Evolutionary conservation across 768 basidiomycete genomes (phyloP).

Genomic region (Tylopilus vinaceipallidus): DNA sequence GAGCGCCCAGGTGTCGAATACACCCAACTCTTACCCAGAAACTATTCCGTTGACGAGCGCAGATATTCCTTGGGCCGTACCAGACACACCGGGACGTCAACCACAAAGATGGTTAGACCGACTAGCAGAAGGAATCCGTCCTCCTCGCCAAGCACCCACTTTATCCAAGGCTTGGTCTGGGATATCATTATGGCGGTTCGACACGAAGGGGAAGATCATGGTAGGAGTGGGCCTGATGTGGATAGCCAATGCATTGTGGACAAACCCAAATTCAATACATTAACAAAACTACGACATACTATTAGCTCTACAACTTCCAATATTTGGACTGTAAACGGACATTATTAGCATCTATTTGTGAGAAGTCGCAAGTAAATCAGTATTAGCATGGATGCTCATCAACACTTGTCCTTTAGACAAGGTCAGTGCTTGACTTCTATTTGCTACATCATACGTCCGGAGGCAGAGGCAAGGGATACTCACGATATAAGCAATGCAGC

Average conservation of each 20-base stretch:
- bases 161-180: constrained; percentile 32
- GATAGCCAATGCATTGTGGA: constrained; percentile 64
- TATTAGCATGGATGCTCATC: constrained; percentile 92
- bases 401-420: constrained; percentile 68
- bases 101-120: constrained; percentile 51
- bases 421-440: constrained; percentile 93
- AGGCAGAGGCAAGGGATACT: constrained; percentile 26
- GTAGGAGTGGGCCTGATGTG: constrained; percentile 52
- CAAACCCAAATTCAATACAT: constrained; percentile 26
- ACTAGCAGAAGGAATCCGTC: constrained; percentile 36
- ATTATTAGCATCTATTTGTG: constrained; percentile 20
- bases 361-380: constrained; percentile 42
- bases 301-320: background rate
- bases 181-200: constrained; percentile 34
- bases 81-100: constrained; percentile 39
- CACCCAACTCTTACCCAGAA: constrained; percentile 2
- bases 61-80: constrained; percentile 20
- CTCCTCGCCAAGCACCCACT: constrained; percentile 17
- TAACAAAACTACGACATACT: background rate
- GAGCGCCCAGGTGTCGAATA: background rate
- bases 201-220: constrained; percentile 42
- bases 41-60: constrained; percentile 7
- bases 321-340: constrained; percentile 5
- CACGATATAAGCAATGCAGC: constrained; percentile 27
- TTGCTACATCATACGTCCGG: constrained; percentile 63